phyloP scores from a whole-genome alignment of 805 yeast species.

The Wilhelminamyces savonicus region DNA sequence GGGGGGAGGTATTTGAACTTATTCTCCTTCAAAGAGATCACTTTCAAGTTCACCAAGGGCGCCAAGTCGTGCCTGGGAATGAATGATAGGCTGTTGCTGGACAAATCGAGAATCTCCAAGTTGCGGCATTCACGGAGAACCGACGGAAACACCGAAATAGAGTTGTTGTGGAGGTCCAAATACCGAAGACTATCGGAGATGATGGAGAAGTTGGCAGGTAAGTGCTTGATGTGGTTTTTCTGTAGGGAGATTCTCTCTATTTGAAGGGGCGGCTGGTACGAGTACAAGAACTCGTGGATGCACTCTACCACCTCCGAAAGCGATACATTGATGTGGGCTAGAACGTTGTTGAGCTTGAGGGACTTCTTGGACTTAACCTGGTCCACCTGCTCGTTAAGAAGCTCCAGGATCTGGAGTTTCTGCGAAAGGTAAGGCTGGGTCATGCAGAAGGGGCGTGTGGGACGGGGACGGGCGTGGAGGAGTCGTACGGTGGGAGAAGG shows the following conservation, averaged over 20 bases:
- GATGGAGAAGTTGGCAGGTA: slow-evolving; percentile 43
- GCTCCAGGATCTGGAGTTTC: slow-evolving; percentile 7
- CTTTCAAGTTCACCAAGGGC: slow-evolving; percentile 41
- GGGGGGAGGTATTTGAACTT: slow-evolving; percentile 50
- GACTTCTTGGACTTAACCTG: slow-evolving; percentile 11
- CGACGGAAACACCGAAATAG: slow-evolving; percentile 47
- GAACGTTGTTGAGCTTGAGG: slow-evolving; percentile 12
- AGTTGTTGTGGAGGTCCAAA: slow-evolving; percentile 62
- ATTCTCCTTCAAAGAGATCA: slow-evolving; percentile 58
- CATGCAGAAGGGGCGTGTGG: too few relatives aligned
- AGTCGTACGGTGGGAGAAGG: too few relatives aligned
- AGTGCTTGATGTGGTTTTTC: slow-evolving; percentile 38
- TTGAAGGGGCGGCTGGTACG: slow-evolving; percentile 18
- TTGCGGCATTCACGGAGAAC: slow-evolving; percentile 29
- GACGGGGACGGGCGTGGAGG: too few relatives aligned
- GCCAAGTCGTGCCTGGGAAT: slow-evolving; percentile 41
- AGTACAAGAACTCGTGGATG: slow-evolving; percentile 14
- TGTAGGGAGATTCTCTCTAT: slow-evolving; percentile 50
- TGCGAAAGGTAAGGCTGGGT: too few relatives aligned
- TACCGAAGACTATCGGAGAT: slow-evolving; percentile 44
- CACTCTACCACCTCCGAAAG: slow-evolving; percentile 16
- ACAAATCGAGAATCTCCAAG: slow-evolving; percentile 62
- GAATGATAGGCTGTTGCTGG: slow-evolving; percentile 44
- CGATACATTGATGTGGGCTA: slow-evolving; percentile 1
- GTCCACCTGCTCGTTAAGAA: slow-evolving; percentile 19